phyloP scores from a whole-genome alignment of 441 rosid species.

The Breynia disticha region DNA sequence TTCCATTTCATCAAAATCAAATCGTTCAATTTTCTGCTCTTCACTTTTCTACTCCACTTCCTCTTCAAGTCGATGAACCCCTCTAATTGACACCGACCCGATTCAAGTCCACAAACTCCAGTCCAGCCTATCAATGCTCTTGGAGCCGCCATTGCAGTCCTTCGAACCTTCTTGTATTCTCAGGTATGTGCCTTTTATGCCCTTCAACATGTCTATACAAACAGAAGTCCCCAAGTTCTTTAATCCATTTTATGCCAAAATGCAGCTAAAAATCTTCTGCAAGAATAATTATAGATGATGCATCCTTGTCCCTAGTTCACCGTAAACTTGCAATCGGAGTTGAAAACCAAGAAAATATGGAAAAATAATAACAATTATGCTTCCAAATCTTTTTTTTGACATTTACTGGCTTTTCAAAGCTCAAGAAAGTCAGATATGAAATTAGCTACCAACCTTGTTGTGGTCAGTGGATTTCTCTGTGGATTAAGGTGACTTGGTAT shows the following conservation, averaged over 20 bases:
- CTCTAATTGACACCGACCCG: too few relatives aligned
- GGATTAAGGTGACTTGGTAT: too few relatives aligned
- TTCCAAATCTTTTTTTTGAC: background rate
- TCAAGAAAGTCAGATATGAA: background rate
- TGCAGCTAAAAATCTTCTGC: too few relatives aligned
- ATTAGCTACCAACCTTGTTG: too few relatives aligned
- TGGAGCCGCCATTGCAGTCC: slow-evolving; percentile 86
- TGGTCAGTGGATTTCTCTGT: too few relatives aligned
- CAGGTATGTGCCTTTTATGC: slow-evolving; percentile 46
- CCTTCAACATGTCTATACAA: slow-evolving; percentile 1
- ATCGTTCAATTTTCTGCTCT: too few relatives aligned
- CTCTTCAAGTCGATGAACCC: too few relatives aligned
- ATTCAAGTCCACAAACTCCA: too few relatives aligned
- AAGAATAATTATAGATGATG: too few relatives aligned
- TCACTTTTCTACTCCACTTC: too few relatives aligned
- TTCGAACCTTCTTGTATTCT: slow-evolving; percentile 91
- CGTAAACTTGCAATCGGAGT: background rate
- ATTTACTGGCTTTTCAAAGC: background rate
- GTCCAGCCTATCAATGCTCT: slow-evolving; percentile 76
- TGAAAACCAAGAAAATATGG: background rate
- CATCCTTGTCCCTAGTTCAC: too few relatives aligned
- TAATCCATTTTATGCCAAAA: background rate
- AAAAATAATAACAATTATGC: background rate
- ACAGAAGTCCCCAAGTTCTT: background rate
- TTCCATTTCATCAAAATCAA: too few relatives aligned